These are phyloP conservation scores for Fomitopsis pinicola DNA, from an alignment of 1,284 basidiomycete species.

Conservation along the genomic window DNA sequence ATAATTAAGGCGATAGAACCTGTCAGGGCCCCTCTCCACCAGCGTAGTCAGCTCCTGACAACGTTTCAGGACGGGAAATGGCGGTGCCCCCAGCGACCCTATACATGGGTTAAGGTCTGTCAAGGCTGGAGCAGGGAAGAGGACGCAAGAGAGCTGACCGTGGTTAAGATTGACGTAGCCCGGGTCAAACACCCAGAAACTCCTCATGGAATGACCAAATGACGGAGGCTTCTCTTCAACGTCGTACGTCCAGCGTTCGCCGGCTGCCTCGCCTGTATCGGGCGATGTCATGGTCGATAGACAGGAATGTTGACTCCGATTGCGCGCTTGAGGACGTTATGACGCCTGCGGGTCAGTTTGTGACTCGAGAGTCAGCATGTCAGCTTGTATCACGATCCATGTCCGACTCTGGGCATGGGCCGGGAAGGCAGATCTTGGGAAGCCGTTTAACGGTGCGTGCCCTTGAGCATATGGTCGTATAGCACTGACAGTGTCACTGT, in stretches of 20 bases:
- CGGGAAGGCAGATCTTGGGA: too few relatives aligned
- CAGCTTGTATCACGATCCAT: background rate
- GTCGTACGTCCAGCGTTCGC: conserved; percentile 16
- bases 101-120: background rate
- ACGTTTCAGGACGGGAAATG: conserved; percentile 53
- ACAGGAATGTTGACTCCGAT: too few relatives aligned
- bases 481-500: too few relatives aligned
- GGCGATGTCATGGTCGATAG: background rate
- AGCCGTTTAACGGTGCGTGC: too few relatives aligned
- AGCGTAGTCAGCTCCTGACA: conserved; percentile 40
- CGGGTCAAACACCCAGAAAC: conserved; percentile 54
- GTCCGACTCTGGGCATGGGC: background rate
- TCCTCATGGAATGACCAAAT: conserved; percentile 56
- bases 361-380: background rate
- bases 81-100: conserved; percentile 64
- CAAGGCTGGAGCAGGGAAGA: conserved; percentile 6
- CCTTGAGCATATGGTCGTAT: too few relatives aligned
- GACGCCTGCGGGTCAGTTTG: background rate
- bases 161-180: conserved; percentile 65
- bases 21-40: conserved; percentile 60
- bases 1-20: conserved; percentile 47
- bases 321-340: background rate
- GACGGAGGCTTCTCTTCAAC: conserved; percentile 29
- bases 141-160: conserved; percentile 30
- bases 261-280: background rate